Evolutionary conservation across 768 basidiomycete species (phyloP).

Genomic region (Infundibulicybe gibba): DNA sequence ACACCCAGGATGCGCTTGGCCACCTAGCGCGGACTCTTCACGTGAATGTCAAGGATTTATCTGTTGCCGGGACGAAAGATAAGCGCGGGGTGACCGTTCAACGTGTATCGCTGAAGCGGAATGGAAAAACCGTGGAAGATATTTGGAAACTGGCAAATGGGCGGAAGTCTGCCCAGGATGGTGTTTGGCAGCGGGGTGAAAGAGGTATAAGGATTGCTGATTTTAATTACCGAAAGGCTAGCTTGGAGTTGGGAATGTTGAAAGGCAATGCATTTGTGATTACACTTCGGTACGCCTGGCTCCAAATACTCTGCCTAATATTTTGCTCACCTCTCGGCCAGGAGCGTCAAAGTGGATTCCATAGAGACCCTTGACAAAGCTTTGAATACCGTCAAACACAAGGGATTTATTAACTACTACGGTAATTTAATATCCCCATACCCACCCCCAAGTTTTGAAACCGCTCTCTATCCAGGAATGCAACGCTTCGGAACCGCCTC

Average conservation of each 20-base stretch:
- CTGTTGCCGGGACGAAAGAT: slow-evolving; percentile 95
- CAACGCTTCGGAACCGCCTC: slow-evolving; percentile 98
- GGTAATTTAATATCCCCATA: slow-evolving; percentile 38
- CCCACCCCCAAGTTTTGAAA: slow-evolving; percentile 6
- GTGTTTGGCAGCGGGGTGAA: slow-evolving; percentile 73
- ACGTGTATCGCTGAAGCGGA: slow-evolving; percentile 76
- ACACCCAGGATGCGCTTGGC: slow-evolving; percentile 90
- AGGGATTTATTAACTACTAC: slow-evolving; percentile 98
- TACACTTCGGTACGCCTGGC: slow-evolving; percentile 69
- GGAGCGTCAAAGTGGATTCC: slow-evolving; percentile 82
- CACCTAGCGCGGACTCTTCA: slow-evolving; percentile 78
- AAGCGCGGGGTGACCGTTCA: slow-evolving; percentile 97
- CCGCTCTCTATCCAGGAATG: slow-evolving; percentile 61
- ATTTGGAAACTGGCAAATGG: slow-evolving; percentile 82
- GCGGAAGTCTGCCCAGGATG: slow-evolving; percentile 53
- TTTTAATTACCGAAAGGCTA: slow-evolving; percentile 76
- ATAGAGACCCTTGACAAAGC: slow-evolving; percentile 69
- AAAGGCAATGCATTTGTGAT: slow-evolving; percentile 96
- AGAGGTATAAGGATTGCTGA: slow-evolving; percentile 88
- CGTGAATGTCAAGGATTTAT: slow-evolving; percentile 74
- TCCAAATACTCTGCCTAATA: background rate
- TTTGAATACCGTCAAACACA: slow-evolving; percentile 71
- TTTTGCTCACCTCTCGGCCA: slow-evolving; percentile 24
- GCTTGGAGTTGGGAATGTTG: slow-evolving; percentile 91
- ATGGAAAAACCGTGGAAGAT: slow-evolving; percentile 74